A percentile compares a stretch with the other conserved stretches of the same genome.
Conservation (phyloP, 2,329 filamentous ascomycete species). For the Microsporum canis region DNA sequence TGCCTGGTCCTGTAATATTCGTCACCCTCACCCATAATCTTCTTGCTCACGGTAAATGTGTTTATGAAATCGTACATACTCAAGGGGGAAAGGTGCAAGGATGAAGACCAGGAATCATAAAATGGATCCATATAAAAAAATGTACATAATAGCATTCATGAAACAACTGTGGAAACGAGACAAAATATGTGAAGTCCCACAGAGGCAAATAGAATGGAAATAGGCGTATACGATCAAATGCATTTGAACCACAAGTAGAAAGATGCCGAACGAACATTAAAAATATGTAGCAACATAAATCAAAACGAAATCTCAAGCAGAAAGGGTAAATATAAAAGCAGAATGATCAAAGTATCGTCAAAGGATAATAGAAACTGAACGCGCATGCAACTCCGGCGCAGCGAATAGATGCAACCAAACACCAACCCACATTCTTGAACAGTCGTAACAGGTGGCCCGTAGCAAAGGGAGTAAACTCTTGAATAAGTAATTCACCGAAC, state of each 20-base stretch:
- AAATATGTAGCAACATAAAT: neutral
- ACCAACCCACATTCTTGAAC: neutral
- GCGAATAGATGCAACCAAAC: neutral
- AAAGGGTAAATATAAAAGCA: neutral
- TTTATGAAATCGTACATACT: too few species aligned
- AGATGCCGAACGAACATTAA: neutral
- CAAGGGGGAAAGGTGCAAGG: too few species aligned
- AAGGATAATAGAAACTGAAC: neutral
- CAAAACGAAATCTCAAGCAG: neutral
- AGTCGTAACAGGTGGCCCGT: neutral
- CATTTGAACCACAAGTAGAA: neutral
- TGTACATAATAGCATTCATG: neutral
- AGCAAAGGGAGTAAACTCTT: neutral
- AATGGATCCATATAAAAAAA: neutral
- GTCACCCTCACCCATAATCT: too few species aligned
- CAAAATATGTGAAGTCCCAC: neutral
- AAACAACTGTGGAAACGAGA: neutral
- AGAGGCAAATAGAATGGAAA: neutral
- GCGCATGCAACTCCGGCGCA: neutral
- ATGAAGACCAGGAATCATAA: neutral
- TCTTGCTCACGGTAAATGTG: too few species aligned
- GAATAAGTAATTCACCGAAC: neutral
- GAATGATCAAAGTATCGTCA: neutral
- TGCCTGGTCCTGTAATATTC: too few species aligned
- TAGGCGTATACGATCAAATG: neutral